phyloP scores from a whole-genome alignment of 2,329 filamentous ascomycete species.

The Penicillium sp. region DNA sequence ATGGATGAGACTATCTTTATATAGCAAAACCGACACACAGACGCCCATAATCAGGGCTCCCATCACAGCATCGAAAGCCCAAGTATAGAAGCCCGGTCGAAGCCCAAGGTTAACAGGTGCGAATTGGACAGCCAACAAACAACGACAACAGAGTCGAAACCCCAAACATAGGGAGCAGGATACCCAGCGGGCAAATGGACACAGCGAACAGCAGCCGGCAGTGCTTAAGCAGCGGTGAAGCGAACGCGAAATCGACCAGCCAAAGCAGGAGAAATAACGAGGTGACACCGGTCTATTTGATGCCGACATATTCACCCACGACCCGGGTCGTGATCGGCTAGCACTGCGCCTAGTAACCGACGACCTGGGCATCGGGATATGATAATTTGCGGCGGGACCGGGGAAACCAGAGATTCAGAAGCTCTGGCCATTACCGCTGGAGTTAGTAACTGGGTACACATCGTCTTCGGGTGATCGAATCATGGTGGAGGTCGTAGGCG shows the following conservation, averaged over 20 bases:
- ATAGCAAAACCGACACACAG: not conserved
- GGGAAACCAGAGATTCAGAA: not conserved
- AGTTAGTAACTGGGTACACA: not conserved
- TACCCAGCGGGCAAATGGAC: not conserved
- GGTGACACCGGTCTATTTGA: not conserved
- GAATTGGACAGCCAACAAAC: not conserved
- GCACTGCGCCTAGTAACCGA: not conserved
- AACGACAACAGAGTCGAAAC: not conserved
- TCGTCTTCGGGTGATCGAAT: not conserved
- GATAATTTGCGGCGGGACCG: too few species aligned
- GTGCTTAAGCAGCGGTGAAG: slow-evolving; percentile 1
- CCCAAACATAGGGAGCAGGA: not conserved
- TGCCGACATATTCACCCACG: slow-evolving; percentile 5
- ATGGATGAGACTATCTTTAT: not conserved
- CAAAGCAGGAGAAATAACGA: not conserved
- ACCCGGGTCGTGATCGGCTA: not conserved
- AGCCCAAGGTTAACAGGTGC: not conserved
- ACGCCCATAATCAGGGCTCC: not conserved
- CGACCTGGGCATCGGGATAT: not conserved
- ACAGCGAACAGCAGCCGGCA: not conserved
- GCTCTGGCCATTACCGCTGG: not conserved
- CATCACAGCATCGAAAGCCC: not conserved
- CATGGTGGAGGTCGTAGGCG: not conserved
- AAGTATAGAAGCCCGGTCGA: not conserved
- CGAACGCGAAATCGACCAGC: not conserved